phyloP scores from a whole-genome alignment of 2,329 filamentous ascomycete genomes.

The Nigrospora sphaerica region DNA sequence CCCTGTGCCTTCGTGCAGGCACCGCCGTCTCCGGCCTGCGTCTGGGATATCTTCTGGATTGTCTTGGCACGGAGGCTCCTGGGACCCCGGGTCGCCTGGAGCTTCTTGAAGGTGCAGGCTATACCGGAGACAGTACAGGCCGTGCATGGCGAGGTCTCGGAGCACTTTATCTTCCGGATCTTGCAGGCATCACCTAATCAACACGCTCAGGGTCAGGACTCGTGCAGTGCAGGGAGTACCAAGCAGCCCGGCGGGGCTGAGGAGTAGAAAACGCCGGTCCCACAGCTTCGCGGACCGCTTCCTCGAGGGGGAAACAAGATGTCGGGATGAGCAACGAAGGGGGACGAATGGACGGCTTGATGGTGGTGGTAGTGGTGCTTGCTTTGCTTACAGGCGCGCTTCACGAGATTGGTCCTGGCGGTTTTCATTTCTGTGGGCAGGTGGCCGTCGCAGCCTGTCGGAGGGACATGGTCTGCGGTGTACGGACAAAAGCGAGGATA shows the following conservation, averaged over 20 bases:
- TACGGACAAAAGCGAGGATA: background rate
- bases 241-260: background rate
- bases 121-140: constrained; percentile 36
- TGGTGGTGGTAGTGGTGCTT: background rate
- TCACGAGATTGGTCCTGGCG: constrained; percentile 5
- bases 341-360: background rate
- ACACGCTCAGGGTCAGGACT: constrained; percentile 11
- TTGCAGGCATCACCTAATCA: constrained; percentile 38
- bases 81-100: constrained; percentile 36
- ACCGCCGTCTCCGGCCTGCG: constrained; percentile 11
- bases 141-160: constrained; percentile 36
- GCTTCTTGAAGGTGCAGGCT: constrained; percentile 41
- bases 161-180: constrained; percentile 44
- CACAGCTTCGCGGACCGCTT: no score
- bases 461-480: background rate
- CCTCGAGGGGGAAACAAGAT: background rate
- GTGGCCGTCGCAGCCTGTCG: background rate
- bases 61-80: constrained; percentile 37
- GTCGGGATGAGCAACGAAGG: background rate
- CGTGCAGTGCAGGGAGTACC: background rate
- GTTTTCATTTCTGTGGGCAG: constrained; percentile 2
- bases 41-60: constrained; percentile 30
- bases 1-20: constrained; percentile 2
- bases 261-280: background rate
- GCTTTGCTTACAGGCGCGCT: constrained; percentile 5